phyloP scores from a whole-genome alignment of 1,284 basidiomycete species.

The Rhodofomes roseus region DNA sequence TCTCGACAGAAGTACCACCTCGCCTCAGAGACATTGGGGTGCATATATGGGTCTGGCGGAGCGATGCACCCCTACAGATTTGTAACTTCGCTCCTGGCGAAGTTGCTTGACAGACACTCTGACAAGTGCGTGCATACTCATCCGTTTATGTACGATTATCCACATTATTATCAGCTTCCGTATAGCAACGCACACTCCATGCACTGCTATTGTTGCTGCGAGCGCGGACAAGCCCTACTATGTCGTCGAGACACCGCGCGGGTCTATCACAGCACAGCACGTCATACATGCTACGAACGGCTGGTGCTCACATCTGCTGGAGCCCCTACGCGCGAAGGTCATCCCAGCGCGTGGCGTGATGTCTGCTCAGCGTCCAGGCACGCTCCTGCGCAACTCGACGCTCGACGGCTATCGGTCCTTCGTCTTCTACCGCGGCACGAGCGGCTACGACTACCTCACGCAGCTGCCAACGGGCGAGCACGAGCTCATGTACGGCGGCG shows the following conservation, averaged over 20 bases:
- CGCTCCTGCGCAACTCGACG: constrained; percentile 23
- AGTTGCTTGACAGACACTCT: constrained; percentile 32
- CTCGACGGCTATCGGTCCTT: constrained; percentile 45
- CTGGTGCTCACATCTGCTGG: constrained; percentile 65
- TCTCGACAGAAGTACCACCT: constrained; percentile 33
- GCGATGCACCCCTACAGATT: constrained; percentile 45
- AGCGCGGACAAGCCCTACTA: constrained; percentile 27
- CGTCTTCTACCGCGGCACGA: constrained; percentile 49
- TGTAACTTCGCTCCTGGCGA: constrained; percentile 40
- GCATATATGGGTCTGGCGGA: constrained; percentile 37
- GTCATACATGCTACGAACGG: constrained; percentile 81
- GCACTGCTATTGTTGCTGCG: constrained; percentile 31
- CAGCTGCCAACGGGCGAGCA: constrained; percentile 49
- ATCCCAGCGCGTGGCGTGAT: constrained; percentile 60
- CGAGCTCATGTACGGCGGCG: constrained; percentile 65
- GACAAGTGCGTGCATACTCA: constrained; percentile 28
- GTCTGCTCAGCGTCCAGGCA: constrained; percentile 59
- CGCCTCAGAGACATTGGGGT: constrained; percentile 33
- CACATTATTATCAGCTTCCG: constrained; percentile 34
- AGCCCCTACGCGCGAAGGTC: constrained; percentile 39
- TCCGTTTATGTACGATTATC: no score
- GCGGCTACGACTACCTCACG: constrained; percentile 68
- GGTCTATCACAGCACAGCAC: constrained; percentile 49
- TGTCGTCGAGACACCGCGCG: constrained; percentile 48
- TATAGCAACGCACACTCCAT: constrained; percentile 39